phyloP scores from a whole-genome alignment of 2,329 filamentous ascomycete genomes.

The Aureobasidium subglaciale region DNA sequence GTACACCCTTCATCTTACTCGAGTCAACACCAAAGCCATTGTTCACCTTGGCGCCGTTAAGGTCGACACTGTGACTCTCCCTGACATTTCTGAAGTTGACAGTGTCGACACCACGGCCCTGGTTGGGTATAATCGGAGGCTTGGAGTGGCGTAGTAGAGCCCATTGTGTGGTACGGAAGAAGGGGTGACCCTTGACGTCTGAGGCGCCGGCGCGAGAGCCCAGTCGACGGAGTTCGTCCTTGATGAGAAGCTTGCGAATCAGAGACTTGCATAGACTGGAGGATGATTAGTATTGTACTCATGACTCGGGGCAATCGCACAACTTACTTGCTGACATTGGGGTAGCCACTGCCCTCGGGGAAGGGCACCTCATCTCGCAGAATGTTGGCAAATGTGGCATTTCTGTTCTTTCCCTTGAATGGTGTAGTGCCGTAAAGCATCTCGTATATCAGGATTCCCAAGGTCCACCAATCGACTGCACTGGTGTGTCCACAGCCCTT shows the following conservation, averaged over 20 bases:
- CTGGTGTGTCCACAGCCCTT: slow-evolving; percentile 98
- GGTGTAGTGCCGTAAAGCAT: slow-evolving; percentile 98
- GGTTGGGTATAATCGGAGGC: slow-evolving; percentile 89
- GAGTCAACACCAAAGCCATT: slow-evolving; percentile 30
- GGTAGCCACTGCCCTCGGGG: slow-evolving; percentile 75
- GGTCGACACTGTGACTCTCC: slow-evolving; percentile 90
- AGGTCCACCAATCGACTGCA: slow-evolving; percentile 98
- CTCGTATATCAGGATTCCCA: slow-evolving; percentile 95
- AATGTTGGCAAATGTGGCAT: slow-evolving; percentile 97
- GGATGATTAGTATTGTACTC: slow-evolving; percentile 6
- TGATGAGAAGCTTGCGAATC: slow-evolving; percentile 94
- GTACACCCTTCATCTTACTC: slow-evolving; percentile 62
- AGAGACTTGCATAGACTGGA: slow-evolving; percentile 86
- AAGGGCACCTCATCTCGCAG: slow-evolving; percentile 92
- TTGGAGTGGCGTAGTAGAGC: slow-evolving; percentile 96
- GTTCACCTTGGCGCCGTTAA: slow-evolving; percentile 49
- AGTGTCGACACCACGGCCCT: slow-evolving; percentile 84
- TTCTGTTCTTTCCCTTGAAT: slow-evolving; percentile 98
- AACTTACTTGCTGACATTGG: slow-evolving; percentile 85
- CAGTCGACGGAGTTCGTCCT: slow-evolving; percentile 88
- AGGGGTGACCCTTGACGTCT: slow-evolving; percentile 91
- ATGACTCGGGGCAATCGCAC: too few relatives aligned
- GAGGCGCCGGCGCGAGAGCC: slow-evolving; percentile 92
- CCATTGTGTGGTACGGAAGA: slow-evolving; percentile 96
- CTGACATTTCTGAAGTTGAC: slow-evolving; percentile 98